A percentile compares a stretch with the other conserved stretches of the same genome.
Conservation (phyloP, 371 early-diverging fungal species). For the Zychaea mexicana region DNA sequence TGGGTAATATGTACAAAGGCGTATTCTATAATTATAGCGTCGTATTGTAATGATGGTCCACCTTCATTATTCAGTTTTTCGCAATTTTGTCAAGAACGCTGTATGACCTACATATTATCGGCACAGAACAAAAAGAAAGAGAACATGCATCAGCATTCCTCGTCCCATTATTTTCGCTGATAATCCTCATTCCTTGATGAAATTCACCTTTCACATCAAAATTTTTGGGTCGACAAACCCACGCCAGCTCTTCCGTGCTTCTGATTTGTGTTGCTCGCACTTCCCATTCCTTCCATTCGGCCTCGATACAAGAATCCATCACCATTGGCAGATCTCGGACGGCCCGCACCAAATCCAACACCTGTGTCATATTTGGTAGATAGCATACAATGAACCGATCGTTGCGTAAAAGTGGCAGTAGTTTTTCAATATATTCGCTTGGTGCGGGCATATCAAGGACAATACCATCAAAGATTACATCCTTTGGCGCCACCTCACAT, state of each 20-base stretch:
- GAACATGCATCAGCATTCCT: no score
- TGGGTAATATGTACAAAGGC: no score
- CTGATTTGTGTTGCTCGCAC: constrained; percentile 64
- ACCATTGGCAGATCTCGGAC: constrained; percentile 51
- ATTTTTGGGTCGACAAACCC: constrained; percentile 67
- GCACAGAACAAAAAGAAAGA: background rate
- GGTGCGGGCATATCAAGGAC: constrained; percentile 77
- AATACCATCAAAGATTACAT: constrained; percentile 61
- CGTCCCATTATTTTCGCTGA: background rate
- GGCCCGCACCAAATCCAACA: constrained; percentile 56
- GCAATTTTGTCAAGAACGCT: constrained; percentile 64
- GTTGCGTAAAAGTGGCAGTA: constrained; percentile 53
- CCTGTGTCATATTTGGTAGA: constrained; percentile 80
- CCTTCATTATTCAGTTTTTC: constrained; percentile 38
- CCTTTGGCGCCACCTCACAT: constrained; percentile 20
- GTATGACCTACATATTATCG: constrained; percentile 47
- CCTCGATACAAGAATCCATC: constrained; percentile 65
- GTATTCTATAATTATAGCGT: no score
- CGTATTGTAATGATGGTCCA: no score
- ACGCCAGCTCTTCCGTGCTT: constrained; percentile 35
- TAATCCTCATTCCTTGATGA: background rate
- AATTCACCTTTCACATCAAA: constrained; percentile 41
- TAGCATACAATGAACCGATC: constrained; percentile 74
- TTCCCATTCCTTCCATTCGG: constrained; percentile 76
- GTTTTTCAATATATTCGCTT: constrained; percentile 43